These are phyloP conservation scores for Vanderwaltozyma yarrowii DNA, from an alignment of 805 yeast species.

Conservation along the genomic window DNA sequence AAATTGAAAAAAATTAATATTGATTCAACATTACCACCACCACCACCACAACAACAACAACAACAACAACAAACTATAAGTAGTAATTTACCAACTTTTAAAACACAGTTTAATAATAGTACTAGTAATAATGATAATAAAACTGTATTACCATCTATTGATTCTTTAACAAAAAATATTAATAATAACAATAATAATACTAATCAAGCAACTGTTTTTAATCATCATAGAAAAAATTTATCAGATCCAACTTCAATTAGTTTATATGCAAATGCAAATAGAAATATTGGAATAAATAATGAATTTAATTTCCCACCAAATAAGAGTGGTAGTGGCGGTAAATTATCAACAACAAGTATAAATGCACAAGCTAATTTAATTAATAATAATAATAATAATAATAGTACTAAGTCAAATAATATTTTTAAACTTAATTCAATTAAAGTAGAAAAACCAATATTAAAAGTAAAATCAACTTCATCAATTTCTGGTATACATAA, in stretches of 20 bases:
- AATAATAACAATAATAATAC: neutral
- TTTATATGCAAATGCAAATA: neutral
- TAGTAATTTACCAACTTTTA: neutral
- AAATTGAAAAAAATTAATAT: neutral
- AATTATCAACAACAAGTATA: too few relatives aligned
- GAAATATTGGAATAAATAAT: too few relatives aligned
- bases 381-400: too few relatives aligned
- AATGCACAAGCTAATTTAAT: too few relatives aligned
- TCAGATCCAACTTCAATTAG: neutral
- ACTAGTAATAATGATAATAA: neutral
- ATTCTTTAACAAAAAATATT: neutral
- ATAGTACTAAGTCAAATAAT: neutral
- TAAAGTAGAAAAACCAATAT: neutral
- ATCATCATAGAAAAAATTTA: neutral
- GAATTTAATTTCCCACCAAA: too few relatives aligned
- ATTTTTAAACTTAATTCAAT: neutral
- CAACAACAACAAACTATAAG: neutral
- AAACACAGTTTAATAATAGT: too few relatives aligned
- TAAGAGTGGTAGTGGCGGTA: too few relatives aligned
- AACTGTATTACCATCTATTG: conserved; percentile 3
- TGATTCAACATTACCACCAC: too few relatives aligned
- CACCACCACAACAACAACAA: too few relatives aligned
- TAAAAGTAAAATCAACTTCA: neutral
- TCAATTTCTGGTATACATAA: neutral
- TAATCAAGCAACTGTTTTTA: too few relatives aligned